Evolutionary conservation across 345 rosid species (phyloP), one percentile per base, ranked within the genome.

Genomic region (Luvunga scandens): DNA sequence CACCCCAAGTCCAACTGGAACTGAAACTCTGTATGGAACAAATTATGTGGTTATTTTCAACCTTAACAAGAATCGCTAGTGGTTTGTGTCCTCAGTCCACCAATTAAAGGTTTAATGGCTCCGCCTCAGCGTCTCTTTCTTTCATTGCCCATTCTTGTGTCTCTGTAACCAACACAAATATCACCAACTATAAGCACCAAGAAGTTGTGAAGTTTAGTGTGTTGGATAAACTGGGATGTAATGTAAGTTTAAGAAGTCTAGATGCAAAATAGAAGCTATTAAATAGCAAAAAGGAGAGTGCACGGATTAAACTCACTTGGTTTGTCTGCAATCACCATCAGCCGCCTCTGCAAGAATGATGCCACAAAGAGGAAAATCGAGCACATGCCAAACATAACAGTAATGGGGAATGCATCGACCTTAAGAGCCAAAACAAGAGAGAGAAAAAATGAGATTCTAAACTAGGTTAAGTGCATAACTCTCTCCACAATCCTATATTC

Each of bases 371-470:
- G 98, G 91, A 96, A 96, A 82, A 91, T 87, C 0, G 98, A 94
- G 90, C 98, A 96, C 99, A 94, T 94, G 33, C 98, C 97, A 38
- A 96, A 94, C 99, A 94, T 96, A 28, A 94, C 91, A 9, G 95
- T 90, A 77, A 96, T 96, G 55, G 99, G 97, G 81, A 90, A 94
- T 25, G 93, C 99, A 83, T 94, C 80, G 64, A 96, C 97, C 99
- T 94, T 76, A 81, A 86, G 65, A 82, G n/a, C 45, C 31, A 77
- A 80, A 27, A 60, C 38, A 59, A 50, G 56, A 50, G 33, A 69
- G 74, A 36, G 39, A 38, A 39, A 28, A 73, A 24, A 61, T 45
- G 18, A 61, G 59, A 56, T 34, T 1, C 67, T 27, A 75, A 45
- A 63, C 14, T 67, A 55, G 6, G 16, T 28, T 24, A 38, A 0